A percentile compares a stretch with the other conserved stretches of the same genome.
These are phyloP conservation scores for Hypoxylon perforatum DNA, from an alignment of 495 filamentous ascomycete species.

Conservation along the genomic window DNA sequence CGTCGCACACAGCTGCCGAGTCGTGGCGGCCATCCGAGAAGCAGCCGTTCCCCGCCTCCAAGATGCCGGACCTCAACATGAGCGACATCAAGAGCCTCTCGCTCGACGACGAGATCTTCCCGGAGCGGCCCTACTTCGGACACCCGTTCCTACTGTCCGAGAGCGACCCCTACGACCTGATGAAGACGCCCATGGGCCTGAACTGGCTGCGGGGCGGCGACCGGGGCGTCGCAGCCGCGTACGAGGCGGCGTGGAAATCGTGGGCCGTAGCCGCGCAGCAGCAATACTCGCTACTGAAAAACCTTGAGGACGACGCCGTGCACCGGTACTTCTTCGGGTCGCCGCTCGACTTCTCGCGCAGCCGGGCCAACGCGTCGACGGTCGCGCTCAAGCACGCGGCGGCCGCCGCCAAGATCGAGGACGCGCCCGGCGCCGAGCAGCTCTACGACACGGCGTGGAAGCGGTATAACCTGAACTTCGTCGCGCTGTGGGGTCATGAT, in stretches of 20 bases:
- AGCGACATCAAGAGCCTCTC: conserved; percentile 26
- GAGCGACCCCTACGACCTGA: conserved; percentile 44
- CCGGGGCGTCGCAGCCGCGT: conserved; percentile 12
- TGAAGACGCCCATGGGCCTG: conserved; percentile 54
- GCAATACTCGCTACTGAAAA: conserved; percentile 65
- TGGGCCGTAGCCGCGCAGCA: conserved; percentile 66
- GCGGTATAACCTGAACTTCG: conserved; percentile 58
- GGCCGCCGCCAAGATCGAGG: conserved; percentile 9
- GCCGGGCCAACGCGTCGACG: conserved; percentile 21
- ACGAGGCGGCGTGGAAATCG: conserved; percentile 48
- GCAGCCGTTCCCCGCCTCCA: conserved; percentile 15
- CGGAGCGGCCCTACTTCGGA: conserved; percentile 45
- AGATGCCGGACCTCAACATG: conserved; percentile 26
- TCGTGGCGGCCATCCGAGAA: conserved; percentile 45
- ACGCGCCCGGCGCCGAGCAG: conserved; percentile 46
- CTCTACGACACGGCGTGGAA: conserved; percentile 58
- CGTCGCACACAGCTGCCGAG: conserved; percentile 31
- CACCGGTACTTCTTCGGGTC: conserved; percentile 62
- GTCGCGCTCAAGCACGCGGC: conserved; percentile 20
- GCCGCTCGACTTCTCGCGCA: conserved; percentile 30
- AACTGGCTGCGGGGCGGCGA: conserved; percentile 29
- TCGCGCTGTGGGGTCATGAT: conserved; percentile 61
- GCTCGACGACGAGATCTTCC: conserved; percentile 39
- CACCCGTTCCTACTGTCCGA: conserved; percentile 57
- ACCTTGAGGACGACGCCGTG: conserved; percentile 59